Base-by-base conservation (phyloP, 2,329 filamentous ascomycete genomes). In the Paramyrothecium roridum region DNA sequence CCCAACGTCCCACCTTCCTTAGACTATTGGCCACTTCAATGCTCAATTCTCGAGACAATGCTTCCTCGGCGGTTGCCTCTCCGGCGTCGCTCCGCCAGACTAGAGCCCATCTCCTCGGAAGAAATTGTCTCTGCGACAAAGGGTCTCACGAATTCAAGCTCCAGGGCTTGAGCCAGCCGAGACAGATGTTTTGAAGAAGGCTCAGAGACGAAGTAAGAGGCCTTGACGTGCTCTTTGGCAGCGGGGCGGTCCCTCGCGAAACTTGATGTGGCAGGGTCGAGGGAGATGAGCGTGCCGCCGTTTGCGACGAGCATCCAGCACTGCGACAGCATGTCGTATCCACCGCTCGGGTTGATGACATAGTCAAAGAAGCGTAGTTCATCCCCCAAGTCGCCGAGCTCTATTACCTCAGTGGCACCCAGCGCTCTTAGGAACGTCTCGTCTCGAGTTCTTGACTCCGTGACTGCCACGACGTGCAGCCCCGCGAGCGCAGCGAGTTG, bases 401-500 rank as follows among this genome's bases (percentile, higher is more conserved):
- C 63, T 11, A 58, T 56, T 8, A 61, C 63, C 57, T 66, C 67
- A 0, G 59, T 61, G 7, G 68, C 67, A 1, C 68, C 68, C 1
- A 72, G 59, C 0, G 45, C 55, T 2, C 22, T 50, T 8, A 56
- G 23, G 50, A 62, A 62, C 2, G 50, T 22, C 10, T 21, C 46
- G 20, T 57, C 56, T 3, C 50, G 60, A 19, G 56, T 33, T 7
- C 57, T 60, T 0, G 66, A 66, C 21, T 65, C 65, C 3, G 67
- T 65, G 2, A 65, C 69, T 3, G 69, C 69, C 21, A 73, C 65
- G 3, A 63, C 64, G 3, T 64, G 56, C 2, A 65, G 63, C 7
- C 70, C 70, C 0, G 67, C 67, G 16, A 65, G 57, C 13, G 59
- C 61, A 2, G 67, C 72, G 20, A 74, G 60, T 57, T 73, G 67